These are phyloP conservation scores for Asterochloris sp. DNA, from an alignment of 139 green algal species.

Conservation along the genomic window DNA sequence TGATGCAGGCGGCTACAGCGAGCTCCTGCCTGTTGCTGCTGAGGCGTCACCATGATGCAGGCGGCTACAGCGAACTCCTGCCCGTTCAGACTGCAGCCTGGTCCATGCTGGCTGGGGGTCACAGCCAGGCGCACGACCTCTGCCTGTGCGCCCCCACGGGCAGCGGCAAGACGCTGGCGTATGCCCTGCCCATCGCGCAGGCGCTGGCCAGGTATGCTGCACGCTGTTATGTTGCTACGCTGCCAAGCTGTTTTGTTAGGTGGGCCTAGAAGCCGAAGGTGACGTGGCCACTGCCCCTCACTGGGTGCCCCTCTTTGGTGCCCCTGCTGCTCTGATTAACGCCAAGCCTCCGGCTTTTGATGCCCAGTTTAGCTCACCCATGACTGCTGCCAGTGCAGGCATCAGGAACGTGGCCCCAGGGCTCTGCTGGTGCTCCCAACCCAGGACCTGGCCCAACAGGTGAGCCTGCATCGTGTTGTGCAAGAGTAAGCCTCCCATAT, in stretches of 20 bases:
- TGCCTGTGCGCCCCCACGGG: conserved; percentile 84
- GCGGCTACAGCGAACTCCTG: conserved; percentile 64
- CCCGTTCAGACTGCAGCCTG: conserved; percentile 79
- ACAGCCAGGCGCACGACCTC: conserved; percentile 70
- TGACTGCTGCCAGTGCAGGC: background rate
- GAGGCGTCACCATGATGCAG: conserved; percentile 10
- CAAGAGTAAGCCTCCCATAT: background rate
- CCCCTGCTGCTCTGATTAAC: background rate
- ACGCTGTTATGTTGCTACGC: background rate
- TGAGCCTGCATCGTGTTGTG: conserved; percentile 9
- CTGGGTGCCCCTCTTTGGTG: background rate
- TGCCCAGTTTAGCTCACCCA: background rate
- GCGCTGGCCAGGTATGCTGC: conserved; percentile 41
- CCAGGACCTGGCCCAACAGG: conserved; percentile 66
- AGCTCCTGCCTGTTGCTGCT: background rate
- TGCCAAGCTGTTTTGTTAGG: background rate
- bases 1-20: background rate
- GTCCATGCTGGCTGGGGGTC: conserved; percentile 60
- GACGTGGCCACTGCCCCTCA: background rate
- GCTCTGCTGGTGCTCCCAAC: conserved; percentile 81
- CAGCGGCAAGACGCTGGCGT: conserved; percentile 89
- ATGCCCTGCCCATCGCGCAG: conserved; percentile 75
- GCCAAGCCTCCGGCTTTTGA: background rate
- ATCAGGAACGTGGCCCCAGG: conserved; percentile 32
- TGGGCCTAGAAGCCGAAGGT: background rate